Percentiles rank a stretch among this genome's conserved stretches.
These are phyloP conservation scores for Pisolithus thermaeus DNA, from an alignment of 1,284 basidiomycete genomes.

Conservation along the genomic window DNA sequence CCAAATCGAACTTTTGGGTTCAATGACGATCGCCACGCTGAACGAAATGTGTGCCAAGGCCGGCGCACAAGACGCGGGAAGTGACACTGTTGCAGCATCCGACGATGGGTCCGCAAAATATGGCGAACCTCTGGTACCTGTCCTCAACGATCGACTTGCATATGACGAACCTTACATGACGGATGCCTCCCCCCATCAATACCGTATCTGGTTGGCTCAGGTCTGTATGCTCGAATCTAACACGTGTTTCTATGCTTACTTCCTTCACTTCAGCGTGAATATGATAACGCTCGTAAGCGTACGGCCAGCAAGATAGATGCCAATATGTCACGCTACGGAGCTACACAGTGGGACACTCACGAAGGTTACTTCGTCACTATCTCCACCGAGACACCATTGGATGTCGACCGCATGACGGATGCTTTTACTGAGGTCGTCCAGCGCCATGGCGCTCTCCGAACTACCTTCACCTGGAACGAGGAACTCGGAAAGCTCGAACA, in stretches of 20 bases:
- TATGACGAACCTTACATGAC: slow-evolving; percentile 20
- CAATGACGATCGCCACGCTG: slow-evolving; percentile 21
- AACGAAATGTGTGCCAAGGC: slow-evolving; percentile 21
- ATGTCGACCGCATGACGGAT: slow-evolving; percentile 11
- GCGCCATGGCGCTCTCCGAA: slow-evolving; percentile 11
- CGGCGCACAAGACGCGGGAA: slow-evolving; percentile 3
- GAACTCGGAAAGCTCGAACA: slow-evolving; percentile 10
- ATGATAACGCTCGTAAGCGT: slow-evolving; percentile 10
- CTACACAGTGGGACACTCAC: slow-evolving; percentile 12
- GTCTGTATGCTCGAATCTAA: neutral
- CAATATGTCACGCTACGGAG: slow-evolving; percentile 9
- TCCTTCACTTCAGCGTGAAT: slow-evolving; percentile 4
- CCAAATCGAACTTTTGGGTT: slow-evolving; percentile 27
- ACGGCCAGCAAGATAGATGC: slow-evolving; percentile 7
- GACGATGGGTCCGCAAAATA: slow-evolving; percentile 25
- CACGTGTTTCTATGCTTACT: neutral
- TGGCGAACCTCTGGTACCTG: slow-evolving; percentile 23
- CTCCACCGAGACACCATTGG: slow-evolving; percentile 8
- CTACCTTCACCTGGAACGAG: slow-evolving; percentile 12
- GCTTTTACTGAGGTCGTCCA: slow-evolving; percentile 12
- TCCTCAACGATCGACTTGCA: slow-evolving; percentile 24
- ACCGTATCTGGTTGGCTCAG: slow-evolving; percentile 14
- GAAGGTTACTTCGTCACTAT: slow-evolving; percentile 13
- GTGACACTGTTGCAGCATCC: neutral
- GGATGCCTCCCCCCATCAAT: slow-evolving; percentile 13